Base-by-base conservation (phyloP, 495 filamentous ascomycete genomes). In the Durotheca rogersii region DNA sequence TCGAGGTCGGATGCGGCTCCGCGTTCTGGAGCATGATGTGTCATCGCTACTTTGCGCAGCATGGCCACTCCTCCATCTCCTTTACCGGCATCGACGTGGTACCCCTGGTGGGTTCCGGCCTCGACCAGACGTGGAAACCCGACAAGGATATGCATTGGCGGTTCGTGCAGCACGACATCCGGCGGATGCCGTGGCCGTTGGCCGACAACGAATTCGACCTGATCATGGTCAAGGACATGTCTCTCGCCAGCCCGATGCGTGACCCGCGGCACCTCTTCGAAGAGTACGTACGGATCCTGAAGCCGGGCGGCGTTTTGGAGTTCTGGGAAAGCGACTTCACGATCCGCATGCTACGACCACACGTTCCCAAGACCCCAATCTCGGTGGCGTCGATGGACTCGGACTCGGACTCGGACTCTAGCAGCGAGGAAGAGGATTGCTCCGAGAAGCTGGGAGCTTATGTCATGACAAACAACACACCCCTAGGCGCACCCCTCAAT, bases 21-120 rank as follows among this genome's bases (percentile, higher is more conserved):
- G 92, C 83, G 19, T 83, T 92, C 53, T 96, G 92, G 92, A 90
- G 88, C 52, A 84, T 86, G 65, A 78, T 86, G 69, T 93, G 88
- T 65, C 85, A 92, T 67, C 78, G 86, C 16, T 82, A 88, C 66
- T 86, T 91, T 58, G 72, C 75, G 31, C 74, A 75, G 18, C 74
- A 75, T 15, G 88, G 87, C 6, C 72, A 83, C 49, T 51, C 66
- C 0, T 63, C 63, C 56, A 78, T 88, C 17, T 78, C 81, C 14
- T 96, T 96, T 64, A 86, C 85, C 1, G 92, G 92, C 0, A 69
- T 97, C 41, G 92, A 97, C 66, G 80, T 95, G 27, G 84, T 86
- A 17, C 82, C 86, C 2, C 66, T 95, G 9, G 83, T 87, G 5
- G 83, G 89, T 50, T 71, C 90, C 61, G 83, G 67, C 21, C 59